Percentiles rank a stretch among this genome's conserved stretches.
Conservation (phyloP, 1,284 basidiomycete genomes). For the Ceratobasidium sp. region DNA sequence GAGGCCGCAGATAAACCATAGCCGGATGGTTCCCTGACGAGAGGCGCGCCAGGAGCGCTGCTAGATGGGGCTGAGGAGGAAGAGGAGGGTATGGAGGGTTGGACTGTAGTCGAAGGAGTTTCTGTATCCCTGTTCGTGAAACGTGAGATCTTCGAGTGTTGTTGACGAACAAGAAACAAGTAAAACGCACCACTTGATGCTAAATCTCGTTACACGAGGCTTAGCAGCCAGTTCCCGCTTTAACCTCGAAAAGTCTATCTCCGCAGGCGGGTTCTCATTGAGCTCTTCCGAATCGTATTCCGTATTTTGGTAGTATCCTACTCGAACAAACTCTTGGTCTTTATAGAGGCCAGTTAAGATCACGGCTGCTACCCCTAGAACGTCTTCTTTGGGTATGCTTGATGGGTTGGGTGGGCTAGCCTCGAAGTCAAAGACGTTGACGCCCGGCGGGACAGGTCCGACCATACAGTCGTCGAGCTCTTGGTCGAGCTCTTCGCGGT, state of each 20-base stretch:
- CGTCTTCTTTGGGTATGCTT: constrained; percentile 84
- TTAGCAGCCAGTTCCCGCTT: constrained; percentile 91
- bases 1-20: constrained; percentile 66
- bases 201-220: constrained; percentile 89
- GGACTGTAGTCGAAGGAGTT: constrained; percentile 68
- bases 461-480: constrained; percentile 97
- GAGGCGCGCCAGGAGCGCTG: constrained; percentile 61
- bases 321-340: constrained; percentile 97
- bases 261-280: constrained; percentile 76
- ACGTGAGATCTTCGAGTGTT: constrained; percentile 5
- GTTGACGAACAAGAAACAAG: constrained; percentile 8
- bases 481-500: constrained; percentile 91
- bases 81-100: constrained; percentile 54
- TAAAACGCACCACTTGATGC: constrained; percentile 79
- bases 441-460: constrained; percentile 92
- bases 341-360: constrained; percentile 91
- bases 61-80: constrained; percentile 59
- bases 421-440: constrained; percentile 98
- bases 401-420: constrained; percentile 76
- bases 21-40: constrained; percentile 23
- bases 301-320: constrained; percentile 99
- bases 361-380: constrained; percentile 90
- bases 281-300: constrained; percentile 96
- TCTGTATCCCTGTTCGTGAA: constrained; percentile 65
- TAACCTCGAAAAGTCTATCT: constrained; percentile 82